A percentile compares a stretch with the other conserved stretches of the same genome.
These are phyloP conservation scores for Zygosaccharomyces lentus DNA, from an alignment of 805 yeast species.

Conservation along the genomic window DNA sequence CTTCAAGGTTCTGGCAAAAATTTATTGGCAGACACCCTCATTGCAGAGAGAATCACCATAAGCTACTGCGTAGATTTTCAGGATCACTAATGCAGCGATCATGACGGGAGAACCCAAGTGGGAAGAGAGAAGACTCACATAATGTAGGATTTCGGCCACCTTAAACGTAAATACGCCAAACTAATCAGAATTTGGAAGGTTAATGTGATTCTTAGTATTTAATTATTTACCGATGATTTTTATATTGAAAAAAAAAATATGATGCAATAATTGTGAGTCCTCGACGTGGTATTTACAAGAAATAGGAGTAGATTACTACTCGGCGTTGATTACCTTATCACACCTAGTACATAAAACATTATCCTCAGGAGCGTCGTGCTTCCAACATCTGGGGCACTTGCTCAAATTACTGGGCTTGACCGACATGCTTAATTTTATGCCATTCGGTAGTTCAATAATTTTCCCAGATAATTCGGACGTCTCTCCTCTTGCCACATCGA, in stretches of 20 bases:
- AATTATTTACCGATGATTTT: conserved; percentile 5
- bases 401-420: conserved; percentile 39
- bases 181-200: background rate
- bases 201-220: background rate
- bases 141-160: too few relatives aligned
- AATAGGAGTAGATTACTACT: background rate
- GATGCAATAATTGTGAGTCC: background rate
- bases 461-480: conserved; percentile 20
- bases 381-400: conserved; percentile 97
- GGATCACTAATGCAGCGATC: too few relatives aligned
- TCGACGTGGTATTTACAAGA: background rate
- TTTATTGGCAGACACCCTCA: too few relatives aligned
- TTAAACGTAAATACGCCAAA: too few relatives aligned
- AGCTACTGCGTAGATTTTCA: too few relatives aligned
- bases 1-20: too few relatives aligned
- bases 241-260: too few relatives aligned
- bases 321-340: conserved; percentile 34
- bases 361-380: conserved; percentile 49
- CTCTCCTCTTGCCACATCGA: conserved; percentile 35
- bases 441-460: conserved; percentile 27
- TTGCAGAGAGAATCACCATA: too few relatives aligned
- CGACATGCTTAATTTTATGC: conserved; percentile 30
- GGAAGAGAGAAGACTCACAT: too few relatives aligned
- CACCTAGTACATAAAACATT: conserved; percentile 67
- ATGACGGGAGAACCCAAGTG: too few relatives aligned